Evolutionary conservation across 805 yeast species (phyloP).

Genomic region (Candida mattraensis): DNA sequence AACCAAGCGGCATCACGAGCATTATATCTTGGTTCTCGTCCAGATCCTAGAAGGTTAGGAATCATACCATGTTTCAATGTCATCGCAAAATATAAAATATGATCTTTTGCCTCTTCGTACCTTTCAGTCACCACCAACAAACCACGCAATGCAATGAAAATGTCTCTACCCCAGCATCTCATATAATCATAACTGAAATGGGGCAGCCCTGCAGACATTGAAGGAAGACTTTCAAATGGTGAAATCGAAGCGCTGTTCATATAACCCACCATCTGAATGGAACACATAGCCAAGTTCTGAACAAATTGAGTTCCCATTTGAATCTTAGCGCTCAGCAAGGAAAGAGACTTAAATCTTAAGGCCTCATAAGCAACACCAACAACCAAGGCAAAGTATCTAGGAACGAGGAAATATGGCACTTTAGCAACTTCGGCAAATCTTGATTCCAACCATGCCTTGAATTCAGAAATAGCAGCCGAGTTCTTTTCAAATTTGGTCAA

Average conservation of each 20-base stretch:
- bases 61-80: slow-evolving; percentile 94
- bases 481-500: slow-evolving; percentile 49
- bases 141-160: slow-evolving; percentile 85
- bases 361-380: slow-evolving; percentile 84
- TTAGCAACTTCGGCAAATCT: slow-evolving; percentile 61
- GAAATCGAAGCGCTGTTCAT: slow-evolving; percentile 73
- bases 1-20: slow-evolving; percentile 99
- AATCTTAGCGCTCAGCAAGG: slow-evolving; percentile 51
- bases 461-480: slow-evolving; percentile 49
- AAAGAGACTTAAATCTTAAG: slow-evolving; percentile 64
- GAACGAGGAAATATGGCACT: slow-evolving; percentile 79
- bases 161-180: slow-evolving; percentile 99
- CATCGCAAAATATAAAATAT: slow-evolving; percentile 82
- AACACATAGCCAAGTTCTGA: slow-evolving; percentile 75
- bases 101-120: slow-evolving; percentile 73
- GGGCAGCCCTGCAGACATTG: slow-evolving; percentile 95
- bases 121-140: slow-evolving; percentile 76
- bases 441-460: slow-evolving; percentile 66
- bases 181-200: slow-evolving; percentile 88
- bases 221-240: slow-evolving; percentile 62
- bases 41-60: slow-evolving; percentile 90
- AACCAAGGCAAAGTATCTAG: slow-evolving; percentile 84
- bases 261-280: slow-evolving; percentile 82
- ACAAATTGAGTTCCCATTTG: slow-evolving; percentile 69
- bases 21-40: slow-evolving; percentile 89